These are phyloP conservation scores for Ophiognomonia clavigignenti-juglandacearum DNA, from an alignment of 2,329 filamentous ascomycete species.

Conservation along the genomic window DNA sequence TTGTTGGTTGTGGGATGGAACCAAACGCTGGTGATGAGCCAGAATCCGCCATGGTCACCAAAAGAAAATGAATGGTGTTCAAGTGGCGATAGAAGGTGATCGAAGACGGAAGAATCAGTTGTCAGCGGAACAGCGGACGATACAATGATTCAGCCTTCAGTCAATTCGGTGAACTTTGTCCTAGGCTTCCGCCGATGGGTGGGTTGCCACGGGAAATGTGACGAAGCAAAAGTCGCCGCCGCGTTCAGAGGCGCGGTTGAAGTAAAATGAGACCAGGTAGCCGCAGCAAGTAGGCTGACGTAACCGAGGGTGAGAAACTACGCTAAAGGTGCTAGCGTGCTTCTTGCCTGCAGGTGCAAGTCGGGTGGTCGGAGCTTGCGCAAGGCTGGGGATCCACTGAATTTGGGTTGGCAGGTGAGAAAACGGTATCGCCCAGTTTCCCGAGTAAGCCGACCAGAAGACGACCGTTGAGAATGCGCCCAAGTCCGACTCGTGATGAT, in stretches of 20 bases:
- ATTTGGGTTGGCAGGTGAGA: not conserved
- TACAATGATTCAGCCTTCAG: not conserved
- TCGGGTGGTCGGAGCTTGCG: conserved; percentile 19
- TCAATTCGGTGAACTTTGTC: not conserved
- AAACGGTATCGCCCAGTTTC: conserved; percentile 22
- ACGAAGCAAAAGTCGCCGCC: not conserved
- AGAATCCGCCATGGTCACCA: conserved; percentile 51
- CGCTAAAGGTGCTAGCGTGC: conserved; percentile 14
- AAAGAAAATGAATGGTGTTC: conserved; percentile 23
- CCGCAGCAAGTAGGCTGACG: conserved; percentile 23
- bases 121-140: not conserved
- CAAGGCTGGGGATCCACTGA: conserved; percentile 4
- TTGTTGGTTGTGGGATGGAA: conserved; percentile 37
- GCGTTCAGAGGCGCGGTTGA: conserved; percentile 7
- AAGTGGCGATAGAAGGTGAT: conserved; percentile 25
- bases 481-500: conserved; percentile 9
- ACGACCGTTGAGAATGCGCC: conserved; percentile 7
- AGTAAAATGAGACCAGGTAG: conserved; percentile 8
- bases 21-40: conserved; percentile 54
- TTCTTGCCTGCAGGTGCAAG: conserved; percentile 16
- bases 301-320: conserved; percentile 20
- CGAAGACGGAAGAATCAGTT: not conserved
- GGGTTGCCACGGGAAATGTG: conserved; percentile 13
- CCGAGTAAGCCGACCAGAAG: conserved; percentile 19
- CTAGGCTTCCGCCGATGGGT: conserved; percentile 7